Conservation (phyloP, 2,329 filamentous ascomycete genomes). For the Phyllosticta citrichinensis region DNA sequence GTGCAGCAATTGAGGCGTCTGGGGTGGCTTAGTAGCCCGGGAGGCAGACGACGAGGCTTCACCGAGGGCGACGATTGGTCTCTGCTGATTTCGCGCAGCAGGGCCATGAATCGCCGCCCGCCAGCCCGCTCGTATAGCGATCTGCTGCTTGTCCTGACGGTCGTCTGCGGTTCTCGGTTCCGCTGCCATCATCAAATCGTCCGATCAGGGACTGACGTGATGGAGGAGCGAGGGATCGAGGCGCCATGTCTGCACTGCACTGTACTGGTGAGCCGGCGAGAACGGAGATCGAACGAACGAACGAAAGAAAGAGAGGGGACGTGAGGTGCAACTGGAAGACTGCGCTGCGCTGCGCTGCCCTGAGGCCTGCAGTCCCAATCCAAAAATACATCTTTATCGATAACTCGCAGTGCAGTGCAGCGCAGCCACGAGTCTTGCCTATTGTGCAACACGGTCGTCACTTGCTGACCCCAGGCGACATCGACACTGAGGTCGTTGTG, state of each 20-base stretch:
- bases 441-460: neutral
- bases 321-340: neutral
- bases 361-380: neutral
- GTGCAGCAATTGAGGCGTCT: constrained; percentile 1
- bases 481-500: no score
- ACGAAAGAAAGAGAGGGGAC: no score
- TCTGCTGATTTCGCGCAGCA: neutral
- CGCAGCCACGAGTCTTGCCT: neutral
- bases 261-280: no score
- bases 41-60: neutral
- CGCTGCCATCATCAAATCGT: neutral
- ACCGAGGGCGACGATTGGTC: constrained; percentile 8
- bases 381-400: neutral
- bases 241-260: no score
- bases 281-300: neutral
- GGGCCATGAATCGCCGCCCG: constrained; percentile 3
- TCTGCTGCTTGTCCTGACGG: constrained; percentile 4
- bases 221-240: no score
- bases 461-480: no score
- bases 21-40: constrained; percentile 1
- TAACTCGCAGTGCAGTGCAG: neutral
- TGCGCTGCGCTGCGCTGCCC: no score
- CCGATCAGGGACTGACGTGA: no score
- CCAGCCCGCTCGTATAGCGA: constrained; percentile 4
- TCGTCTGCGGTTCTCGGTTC: no score